A percentile compares a stretch with the other conserved stretches of the same genome.
These are phyloP conservation scores for Ilyonectria robusta DNA, from an alignment of 2,329 filamentous ascomycete genomes.

Conservation along the genomic window DNA sequence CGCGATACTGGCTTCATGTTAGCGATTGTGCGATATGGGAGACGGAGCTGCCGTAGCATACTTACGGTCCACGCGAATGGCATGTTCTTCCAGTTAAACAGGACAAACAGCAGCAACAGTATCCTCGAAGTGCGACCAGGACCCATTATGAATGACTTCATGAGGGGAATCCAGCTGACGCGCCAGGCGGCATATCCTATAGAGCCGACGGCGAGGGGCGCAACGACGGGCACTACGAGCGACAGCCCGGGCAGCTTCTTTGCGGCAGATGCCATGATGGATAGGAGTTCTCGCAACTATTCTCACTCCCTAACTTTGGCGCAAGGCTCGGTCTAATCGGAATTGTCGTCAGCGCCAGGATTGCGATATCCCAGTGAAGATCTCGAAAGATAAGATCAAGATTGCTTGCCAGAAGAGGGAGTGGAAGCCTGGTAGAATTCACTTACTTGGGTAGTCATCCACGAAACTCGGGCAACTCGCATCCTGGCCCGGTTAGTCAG, in stretches of 20 bases:
- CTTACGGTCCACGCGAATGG: conserved; percentile 84
- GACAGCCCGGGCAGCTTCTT: conserved; percentile 53
- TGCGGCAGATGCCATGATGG: conserved; percentile 51
- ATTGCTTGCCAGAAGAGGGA: background rate
- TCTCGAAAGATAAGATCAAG: background rate
- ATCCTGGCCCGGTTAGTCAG: too few species aligned
- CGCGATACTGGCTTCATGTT: conserved; percentile 62
- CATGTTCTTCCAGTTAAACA: conserved; percentile 80
- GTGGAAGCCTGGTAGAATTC: background rate
- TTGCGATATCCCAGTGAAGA: background rate
- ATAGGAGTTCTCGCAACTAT: conserved; percentile 9
- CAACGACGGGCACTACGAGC: conserved; percentile 56
- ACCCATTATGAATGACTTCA: conserved; percentile 65
- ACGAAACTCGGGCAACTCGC: too few species aligned
- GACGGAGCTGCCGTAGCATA: conserved; percentile 18
- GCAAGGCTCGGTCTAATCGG: background rate
- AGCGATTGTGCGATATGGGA: conserved; percentile 11
- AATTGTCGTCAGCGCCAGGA: background rate
- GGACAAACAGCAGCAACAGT: conserved; percentile 67
- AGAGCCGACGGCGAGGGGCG: conserved; percentile 59
- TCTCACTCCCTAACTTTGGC: background rate
- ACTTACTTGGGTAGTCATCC: too few species aligned
- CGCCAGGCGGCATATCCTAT: conserved; percentile 64
- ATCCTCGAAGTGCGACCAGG: conserved; percentile 69
- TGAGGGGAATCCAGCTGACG: conserved; percentile 57